These are phyloP conservation scores for Alternaria triticimaculans DNA, from an alignment of 2,329 filamentous ascomycete genomes.

Conservation along the genomic window DNA sequence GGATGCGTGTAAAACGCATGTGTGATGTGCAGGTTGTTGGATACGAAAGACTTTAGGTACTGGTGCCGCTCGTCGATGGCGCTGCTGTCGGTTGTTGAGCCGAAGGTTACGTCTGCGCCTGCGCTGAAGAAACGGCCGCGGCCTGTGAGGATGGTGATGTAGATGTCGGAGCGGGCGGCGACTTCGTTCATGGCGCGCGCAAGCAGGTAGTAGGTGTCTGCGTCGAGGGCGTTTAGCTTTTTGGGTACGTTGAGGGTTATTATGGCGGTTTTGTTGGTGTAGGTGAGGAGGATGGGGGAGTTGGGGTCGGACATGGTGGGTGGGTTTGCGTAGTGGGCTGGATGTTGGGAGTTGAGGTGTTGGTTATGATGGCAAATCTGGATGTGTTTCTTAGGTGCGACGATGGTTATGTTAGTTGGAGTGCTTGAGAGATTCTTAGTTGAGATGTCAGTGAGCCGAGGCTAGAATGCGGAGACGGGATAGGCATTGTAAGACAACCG, in stretches of 20 bases:
- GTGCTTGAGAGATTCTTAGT: neutral
- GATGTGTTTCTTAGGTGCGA: slow-evolving; percentile 12
- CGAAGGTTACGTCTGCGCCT: slow-evolving; percentile 79
- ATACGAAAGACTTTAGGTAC: slow-evolving; percentile 75
- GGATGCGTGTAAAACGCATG: slow-evolving; percentile 91
- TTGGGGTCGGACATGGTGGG: slow-evolving; percentile 51
- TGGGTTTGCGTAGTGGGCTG: neutral
- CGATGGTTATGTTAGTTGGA: slow-evolving; percentile 14
- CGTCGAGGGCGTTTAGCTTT: slow-evolving; percentile 85
- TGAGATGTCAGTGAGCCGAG: slow-evolving; percentile 23
- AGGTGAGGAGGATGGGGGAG: slow-evolving; percentile 62
- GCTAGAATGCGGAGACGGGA: slow-evolving; percentile 27
- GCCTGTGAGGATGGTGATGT: slow-evolving; percentile 82
- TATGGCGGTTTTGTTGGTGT: slow-evolving; percentile 74
- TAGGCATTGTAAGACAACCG: neutral
- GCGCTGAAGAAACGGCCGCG: slow-evolving; percentile 86
- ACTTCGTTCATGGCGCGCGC: slow-evolving; percentile 77
- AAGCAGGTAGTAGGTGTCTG: slow-evolving; percentile 78
- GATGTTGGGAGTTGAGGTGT: neutral
- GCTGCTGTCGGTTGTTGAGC: slow-evolving; percentile 49
- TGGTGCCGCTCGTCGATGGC: slow-evolving; percentile 55
- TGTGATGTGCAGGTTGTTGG: slow-evolving; percentile 88
- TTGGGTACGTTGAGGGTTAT: slow-evolving; percentile 84
- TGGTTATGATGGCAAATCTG: neutral
- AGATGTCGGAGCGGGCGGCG: slow-evolving; percentile 78